Evolutionary conservation across 257 asterid species (phyloP), one percentile per base, ranked within the genome.

Genomic region (Buddleja alternifolia): DNA sequence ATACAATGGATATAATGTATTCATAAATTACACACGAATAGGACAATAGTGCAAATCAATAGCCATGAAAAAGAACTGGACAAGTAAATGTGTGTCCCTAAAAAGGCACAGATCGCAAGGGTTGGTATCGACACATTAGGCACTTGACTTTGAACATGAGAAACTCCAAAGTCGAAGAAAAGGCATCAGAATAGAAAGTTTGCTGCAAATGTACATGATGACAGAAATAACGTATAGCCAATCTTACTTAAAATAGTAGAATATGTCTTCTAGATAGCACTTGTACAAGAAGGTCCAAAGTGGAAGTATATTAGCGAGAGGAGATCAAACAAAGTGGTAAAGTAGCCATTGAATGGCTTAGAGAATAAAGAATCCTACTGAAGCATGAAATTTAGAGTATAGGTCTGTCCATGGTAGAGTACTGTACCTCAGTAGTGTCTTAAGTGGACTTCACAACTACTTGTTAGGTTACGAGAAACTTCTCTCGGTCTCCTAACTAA

Each of bases 1-100:
- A 1, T 29, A 29, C 34, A 29, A 29, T 29, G 2, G 34, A 29
- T 29, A 37, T 8, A 36, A 48, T 4, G 36, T 15, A 55, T 39
- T 17, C 36, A 45, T 17, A 37, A 56, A 37, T 10, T 39, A 24
- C 25, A 46, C 61, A 48, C 19, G 29, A 11, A 16, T 20, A 12
- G 8, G 12, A 54, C 25, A 60, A 60, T 6, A 60, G 29, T 44
- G 32, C 67, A 72, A 45, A 57, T 20, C 19, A 32, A 50, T 46
- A 41, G 23, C 45, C 60, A n/a, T 21, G 23, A 44, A 37, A 32
- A 59, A 60, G 60, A 36, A 41, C 9, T 11, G 37, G 65, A 68
- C 19, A 52, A 37, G 25, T 39, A 20, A 19, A 66, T 24, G 32
- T 53, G n/a, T 1, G 16, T 21, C 10, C 42, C 14, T 15, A 40